A percentile compares a stretch with the other conserved stretches of the same genome.
phyloP scores from a whole-genome alignment of 768 basidiomycete genomes.

The Tephrocybe sp. region DNA sequence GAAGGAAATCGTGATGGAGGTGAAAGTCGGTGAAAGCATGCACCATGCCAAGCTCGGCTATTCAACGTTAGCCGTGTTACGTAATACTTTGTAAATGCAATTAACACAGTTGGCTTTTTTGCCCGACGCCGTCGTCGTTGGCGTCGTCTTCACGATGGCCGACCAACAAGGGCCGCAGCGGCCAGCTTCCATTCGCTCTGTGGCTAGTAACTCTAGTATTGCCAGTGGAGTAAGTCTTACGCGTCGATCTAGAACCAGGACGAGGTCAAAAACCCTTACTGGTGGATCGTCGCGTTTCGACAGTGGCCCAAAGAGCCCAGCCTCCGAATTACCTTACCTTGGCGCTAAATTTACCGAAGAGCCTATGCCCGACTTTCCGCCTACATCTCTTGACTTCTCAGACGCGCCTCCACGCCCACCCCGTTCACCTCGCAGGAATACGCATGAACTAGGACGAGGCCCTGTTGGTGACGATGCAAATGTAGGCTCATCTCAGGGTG shows the following conservation, averaged over 20 bases:
- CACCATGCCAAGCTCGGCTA: background rate
- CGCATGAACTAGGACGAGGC: constrained; percentile 1
- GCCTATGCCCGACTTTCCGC: constrained; percentile 18
- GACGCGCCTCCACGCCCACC: constrained; percentile 24
- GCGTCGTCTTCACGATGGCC: constrained; percentile 26
- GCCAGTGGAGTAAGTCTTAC: constrained; percentile 50
- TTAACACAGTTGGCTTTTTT: constrained; percentile 3
- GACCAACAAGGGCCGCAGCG: constrained; percentile 24
- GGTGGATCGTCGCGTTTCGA: constrained; percentile 25
- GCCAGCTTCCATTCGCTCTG: constrained; percentile 44
- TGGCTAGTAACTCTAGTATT: constrained; percentile 50
- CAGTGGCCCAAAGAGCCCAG: constrained; percentile 22
- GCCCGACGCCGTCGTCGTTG: constrained; percentile 16
- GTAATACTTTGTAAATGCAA: background rate
- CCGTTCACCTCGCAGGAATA: constrained; percentile 25
- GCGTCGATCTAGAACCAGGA: constrained; percentile 53
- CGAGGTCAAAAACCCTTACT: constrained; percentile 55
- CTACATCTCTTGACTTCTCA: constrained; percentile 11
- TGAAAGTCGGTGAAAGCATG: background rate
- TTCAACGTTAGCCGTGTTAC: background rate
- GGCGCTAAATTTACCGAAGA: constrained; percentile 24
- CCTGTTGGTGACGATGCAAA: background rate
- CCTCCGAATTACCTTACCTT: constrained; percentile 36
- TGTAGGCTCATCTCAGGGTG: constrained; percentile 1
- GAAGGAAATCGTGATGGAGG: background rate